Evolutionary conservation across 257 asterid genomes (phyloP).

Genomic region (Gardenia jasminoides): DNA sequence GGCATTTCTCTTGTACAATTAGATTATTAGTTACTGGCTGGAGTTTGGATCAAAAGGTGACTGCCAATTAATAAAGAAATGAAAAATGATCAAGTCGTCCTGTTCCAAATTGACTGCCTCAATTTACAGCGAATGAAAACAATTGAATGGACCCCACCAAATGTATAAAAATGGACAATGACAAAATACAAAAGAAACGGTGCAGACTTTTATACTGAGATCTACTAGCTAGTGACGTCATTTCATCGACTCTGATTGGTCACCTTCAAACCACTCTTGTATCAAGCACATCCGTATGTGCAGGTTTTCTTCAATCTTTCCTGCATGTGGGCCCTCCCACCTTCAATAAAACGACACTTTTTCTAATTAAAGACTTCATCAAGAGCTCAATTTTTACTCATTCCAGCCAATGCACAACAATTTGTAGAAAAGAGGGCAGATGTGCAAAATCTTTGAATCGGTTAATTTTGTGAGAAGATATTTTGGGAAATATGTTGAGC

Average conservation of each 20-base stretch:
- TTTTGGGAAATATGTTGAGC: no score
- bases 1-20: neutral
- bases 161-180: no score
- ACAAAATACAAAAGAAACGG: neutral
- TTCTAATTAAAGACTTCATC: neutral
- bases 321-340: neutral
- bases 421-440: neutral
- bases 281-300: no score
- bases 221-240: neutral
- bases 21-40: neutral
- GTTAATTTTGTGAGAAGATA: no score
- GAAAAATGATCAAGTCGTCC: neutral
- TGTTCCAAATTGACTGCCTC: constrained; percentile 3
- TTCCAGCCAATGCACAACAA: neutral
- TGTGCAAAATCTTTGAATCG: no score
- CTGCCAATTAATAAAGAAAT: neutral
- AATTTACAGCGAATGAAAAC: neutral
- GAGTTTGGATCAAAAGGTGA: neutral
- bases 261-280: neutral
- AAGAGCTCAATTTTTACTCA: neutral
- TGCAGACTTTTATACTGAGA: neutral
- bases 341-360: neutral
- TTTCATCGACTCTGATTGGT: neutral
- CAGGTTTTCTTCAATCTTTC: neutral
- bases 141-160: neutral